Evolutionary conservation across 2,329 filamentous ascomycete species (phyloP).

Genomic region (Emergomyces africanus): DNA sequence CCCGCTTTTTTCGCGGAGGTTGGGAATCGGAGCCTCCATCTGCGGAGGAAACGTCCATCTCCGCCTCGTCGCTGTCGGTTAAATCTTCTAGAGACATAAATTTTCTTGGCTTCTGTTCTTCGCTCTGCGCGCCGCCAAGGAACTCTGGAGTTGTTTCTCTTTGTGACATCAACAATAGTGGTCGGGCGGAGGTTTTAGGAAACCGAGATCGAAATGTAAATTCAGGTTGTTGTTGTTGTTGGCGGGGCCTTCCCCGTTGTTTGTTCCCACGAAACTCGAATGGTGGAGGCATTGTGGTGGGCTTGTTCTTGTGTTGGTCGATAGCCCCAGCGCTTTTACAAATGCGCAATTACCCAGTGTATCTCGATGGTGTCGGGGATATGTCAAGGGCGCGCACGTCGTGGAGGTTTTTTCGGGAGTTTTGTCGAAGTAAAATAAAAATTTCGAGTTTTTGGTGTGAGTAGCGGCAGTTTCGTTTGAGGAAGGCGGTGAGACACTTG

Average conservation of each 20-base stretch:
- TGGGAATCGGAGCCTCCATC: slow-evolving; percentile 21
- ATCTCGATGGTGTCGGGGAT: background rate
- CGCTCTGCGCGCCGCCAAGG: slow-evolving; percentile 15
- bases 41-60: slow-evolving; percentile 32
- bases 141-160: slow-evolving; percentile 26
- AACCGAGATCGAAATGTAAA: slow-evolving; percentile 30
- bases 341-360: background rate
- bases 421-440: background rate
- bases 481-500: background rate
- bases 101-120: slow-evolving; percentile 20
- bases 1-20: slow-evolving; percentile 28
- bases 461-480: background rate
- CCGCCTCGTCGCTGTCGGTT: slow-evolving; percentile 34
- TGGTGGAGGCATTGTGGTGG: slow-evolving; percentile 13
- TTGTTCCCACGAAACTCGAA: slow-evolving; percentile 23
- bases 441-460: background rate
- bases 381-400: background rate
- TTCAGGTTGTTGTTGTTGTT: slow-evolving; percentile 17
- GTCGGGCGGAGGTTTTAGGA: slow-evolving; percentile 25
- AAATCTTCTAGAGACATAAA: slow-evolving; percentile 27
- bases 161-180: slow-evolving; percentile 20
- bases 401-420: background rate
- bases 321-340: background rate
- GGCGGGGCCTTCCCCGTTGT: slow-evolving; percentile 14
- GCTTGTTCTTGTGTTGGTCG: background rate